Evolutionary conservation across 2,329 filamentous ascomycete genomes (phyloP), one percentile per base, ranked within the genome.

Genomic region (Fusarium sp.): DNA sequence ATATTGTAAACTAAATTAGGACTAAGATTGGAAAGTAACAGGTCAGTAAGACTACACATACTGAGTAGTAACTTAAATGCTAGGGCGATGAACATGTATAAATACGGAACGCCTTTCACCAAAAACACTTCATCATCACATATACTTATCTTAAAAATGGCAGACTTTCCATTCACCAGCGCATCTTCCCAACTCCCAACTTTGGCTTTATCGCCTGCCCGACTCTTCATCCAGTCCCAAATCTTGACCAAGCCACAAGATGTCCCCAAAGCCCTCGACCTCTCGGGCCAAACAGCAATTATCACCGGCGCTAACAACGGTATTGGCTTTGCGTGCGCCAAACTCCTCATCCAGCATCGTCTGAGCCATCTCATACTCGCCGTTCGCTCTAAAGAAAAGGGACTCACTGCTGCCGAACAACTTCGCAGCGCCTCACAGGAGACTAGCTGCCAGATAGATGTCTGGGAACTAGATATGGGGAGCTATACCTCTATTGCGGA

Each of bases 401-500:
- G 57, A 15, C 24, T 6, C 1, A 26, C 20, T 2, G 46, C 56
- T 0, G 34, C 34, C 0, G 9, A 17, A 11, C 9, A 53, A 2
- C 56, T 61, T 0, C 28, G 11, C 7, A 0, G 7, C 2, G 4
- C n/a, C 1, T 3, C 1, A 3, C 17, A 23, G 3, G 20, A 7
- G 8, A n/a, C 14, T 9, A 15, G 8, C 17, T 17, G 14, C 11
- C 8, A 54, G 1, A 36, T 61, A 1, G 40, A 54, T 15, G 46
- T 54, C 1, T 61, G 57, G 56, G 14, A 2, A 9, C 34, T 61
- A 11, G 40, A 61, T 2, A 61, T 61, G 57, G 47, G 28, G 2
- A 7, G 6, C 3, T 61, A 54, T 8, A 2, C 5, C 4, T 61
- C 56, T 0, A 9, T 61, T 11, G 17, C n/a, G 6, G 17, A 3